Conservation (phyloP, 257 asterid species). For the Solanum sejunctum region DNA sequence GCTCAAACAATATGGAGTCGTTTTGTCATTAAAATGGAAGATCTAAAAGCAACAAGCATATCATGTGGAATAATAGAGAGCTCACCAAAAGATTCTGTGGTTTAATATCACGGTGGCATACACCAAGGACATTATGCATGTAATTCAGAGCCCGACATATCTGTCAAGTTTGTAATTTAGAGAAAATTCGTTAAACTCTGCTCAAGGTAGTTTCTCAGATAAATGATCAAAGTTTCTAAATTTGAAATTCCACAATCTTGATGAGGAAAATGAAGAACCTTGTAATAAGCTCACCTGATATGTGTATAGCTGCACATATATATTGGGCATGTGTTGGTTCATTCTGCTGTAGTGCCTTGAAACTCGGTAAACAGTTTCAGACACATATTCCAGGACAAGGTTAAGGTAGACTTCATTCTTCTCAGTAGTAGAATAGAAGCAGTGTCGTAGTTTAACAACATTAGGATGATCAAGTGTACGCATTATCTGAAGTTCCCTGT, state of each 20-base stretch:
- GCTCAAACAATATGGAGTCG: background rate
- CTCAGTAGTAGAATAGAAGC: conserved; percentile 72
- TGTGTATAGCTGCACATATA: conserved; percentile 63
- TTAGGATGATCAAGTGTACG: conserved; percentile 65
- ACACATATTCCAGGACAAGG: conserved; percentile 70
- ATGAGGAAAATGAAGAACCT: background rate
- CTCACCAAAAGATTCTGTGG: conserved; percentile 91
- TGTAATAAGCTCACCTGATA: conserved; percentile 47
- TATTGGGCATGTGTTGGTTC: conserved; percentile 63
- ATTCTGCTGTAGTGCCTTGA: conserved; percentile 67
- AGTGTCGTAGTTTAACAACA: conserved; percentile 64
- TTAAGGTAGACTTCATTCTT: conserved; percentile 80
- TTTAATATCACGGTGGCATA: conserved; percentile 92
- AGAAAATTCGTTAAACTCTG: background rate
- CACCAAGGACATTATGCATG: conserved; percentile 60
- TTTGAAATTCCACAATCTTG: background rate
- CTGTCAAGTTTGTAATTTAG: conserved; percentile 22
- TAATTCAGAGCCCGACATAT: conserved; percentile 78
- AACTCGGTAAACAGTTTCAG: conserved; percentile 77
- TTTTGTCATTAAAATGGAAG: background rate
- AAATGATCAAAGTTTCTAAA: background rate
- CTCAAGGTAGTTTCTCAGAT: background rate
- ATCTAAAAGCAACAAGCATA: background rate
- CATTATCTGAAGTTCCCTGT: conserved; percentile 76
- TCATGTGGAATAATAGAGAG: background rate